These are phyloP conservation scores for Globisporangium canariense DNA, from an alignment of 352 stramenopile species.

Conservation along the genomic window DNA sequence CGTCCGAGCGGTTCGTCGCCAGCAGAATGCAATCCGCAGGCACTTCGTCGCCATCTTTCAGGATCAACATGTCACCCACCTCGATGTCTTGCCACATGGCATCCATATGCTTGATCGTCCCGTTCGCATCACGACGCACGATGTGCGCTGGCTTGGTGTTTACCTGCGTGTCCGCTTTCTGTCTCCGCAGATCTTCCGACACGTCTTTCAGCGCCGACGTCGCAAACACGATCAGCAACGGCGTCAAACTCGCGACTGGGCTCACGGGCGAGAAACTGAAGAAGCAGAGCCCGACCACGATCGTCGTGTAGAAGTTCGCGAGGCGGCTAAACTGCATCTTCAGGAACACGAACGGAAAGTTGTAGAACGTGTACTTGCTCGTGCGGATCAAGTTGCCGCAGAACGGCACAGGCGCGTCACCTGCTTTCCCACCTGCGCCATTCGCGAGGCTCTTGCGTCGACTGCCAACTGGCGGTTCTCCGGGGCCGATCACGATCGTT, in stretches of 20 bases:
- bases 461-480: slow-evolving; percentile 16
- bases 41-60: slow-evolving; percentile 82
- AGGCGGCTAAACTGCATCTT: slow-evolving; percentile 90
- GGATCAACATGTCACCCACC: slow-evolving; percentile 77
- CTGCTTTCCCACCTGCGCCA: slow-evolving; percentile 9
- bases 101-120: slow-evolving; percentile 65
- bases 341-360: slow-evolving; percentile 87
- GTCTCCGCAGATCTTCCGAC: slow-evolving; percentile 71
- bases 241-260: slow-evolving; percentile 78
- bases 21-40: slow-evolving; percentile 81
- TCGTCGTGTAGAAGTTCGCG: slow-evolving; percentile 87
- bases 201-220: slow-evolving; percentile 88
- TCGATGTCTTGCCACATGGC: slow-evolving; percentile 81
- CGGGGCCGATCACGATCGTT: slow-evolving; percentile 41
- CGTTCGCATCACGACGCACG: slow-evolving; percentile 50
- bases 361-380: slow-evolving; percentile 91
- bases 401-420: slow-evolving; percentile 38
- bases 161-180: slow-evolving; percentile 74
- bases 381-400: slow-evolving; percentile 78
- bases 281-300: slow-evolving; percentile 87
- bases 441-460: slow-evolving; percentile 25
- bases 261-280: slow-evolving; percentile 86
- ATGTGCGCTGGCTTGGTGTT: slow-evolving; percentile 80
- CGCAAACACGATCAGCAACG: slow-evolving; percentile 85
- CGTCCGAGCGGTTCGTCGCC: slow-evolving; percentile 68